Evolutionary conservation across 2,329 filamentous ascomycete genomes (phyloP), one percentile per base, ranked within the genome.

Genomic region (Colletotrichum sidae): DNA sequence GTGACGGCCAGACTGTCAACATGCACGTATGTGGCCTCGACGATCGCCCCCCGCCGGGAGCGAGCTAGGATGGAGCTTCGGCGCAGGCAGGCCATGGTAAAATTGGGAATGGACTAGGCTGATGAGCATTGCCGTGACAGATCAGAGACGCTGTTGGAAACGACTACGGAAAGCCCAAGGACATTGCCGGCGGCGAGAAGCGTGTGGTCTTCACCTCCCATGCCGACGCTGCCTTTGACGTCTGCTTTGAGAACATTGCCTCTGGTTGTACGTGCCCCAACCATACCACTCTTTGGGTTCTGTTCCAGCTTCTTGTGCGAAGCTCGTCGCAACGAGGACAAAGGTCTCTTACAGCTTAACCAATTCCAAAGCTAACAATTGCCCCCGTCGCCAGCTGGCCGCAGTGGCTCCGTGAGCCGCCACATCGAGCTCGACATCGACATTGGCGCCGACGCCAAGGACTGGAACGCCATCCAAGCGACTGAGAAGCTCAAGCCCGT

Each of bases 401-500:
- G 77, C 67, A 75, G 79, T 70, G 78, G 78, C 72, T 79, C 82
- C 77, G 84, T 88, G 55, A 82, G 78, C 75, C 92, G 94, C 70
- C 87, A 91, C 77, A 81, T 97, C 70, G 94, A 97, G 82, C 91
- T 97, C 73, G 94, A 97, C 80, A 92, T 97, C 77, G 94, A 97
- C 79, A 97, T 97, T 73, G 94, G 94, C 74, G 94, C 94, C 79
- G 94, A 97, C 79, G 96, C 96, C 70, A 97, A 97, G 80, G 96
- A 99, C 83, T 99, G 96, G 96, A 94, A 91, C 70, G 93, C 93
- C 72, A 96, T 98, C 77, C 94, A 97, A 82, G 93, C 93, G 63
- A 92, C 90, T 69, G 96, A 99, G 88, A 98, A 98, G 86, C 90
- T 99, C 72, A 97, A 97, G 87, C 96, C 96, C 52, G 89, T 97